Base-by-base conservation (phyloP, 1,139 yeast species). In the Debaryomycetaceae sp. region DNA sequence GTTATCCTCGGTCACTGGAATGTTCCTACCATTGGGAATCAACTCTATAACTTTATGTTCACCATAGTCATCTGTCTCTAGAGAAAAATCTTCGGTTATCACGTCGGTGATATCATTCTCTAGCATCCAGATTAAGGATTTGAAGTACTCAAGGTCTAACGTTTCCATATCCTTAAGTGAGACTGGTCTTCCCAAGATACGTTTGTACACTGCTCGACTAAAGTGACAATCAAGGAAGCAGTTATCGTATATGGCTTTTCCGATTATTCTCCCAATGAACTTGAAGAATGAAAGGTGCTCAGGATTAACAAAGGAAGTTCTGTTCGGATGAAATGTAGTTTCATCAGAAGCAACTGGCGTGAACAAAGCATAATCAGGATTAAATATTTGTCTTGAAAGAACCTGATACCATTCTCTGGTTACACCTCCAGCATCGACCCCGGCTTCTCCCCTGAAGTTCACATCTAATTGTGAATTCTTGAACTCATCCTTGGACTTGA, bases 381-480 rank as follows among this genome's bases (percentile, higher is more conserved):
- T 91, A 67, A 93, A 90, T 88, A 95, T 91, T 64, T 93, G 98
- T 49, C 97, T 75, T 0, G 97, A 85, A 46, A 95, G 68, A 7
- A 91, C 96, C 61, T 90, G 98, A 59, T 85, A 91, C 99, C 99
- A 95, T 63, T 95, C 99, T 58, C 99, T 76, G 0, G 97, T 89
- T 22, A 95, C 85, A 42, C 99, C 99, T 55, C 99, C 99, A 3
- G 97, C 99, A 73, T 95, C 99, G 42, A 93, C 88, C 54, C 99
- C 99, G 47, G 87, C 87, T 62, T 95, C 99, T 4, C 96, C 97
- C 54, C 84, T 85, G 69, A 95, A 95, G 31, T 78, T 78, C 38
- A 95, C 83, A 45, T 87, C 93, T 53, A 93, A 70, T 51, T 85
- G 83, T 5, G 93, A 79, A 43, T 80, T 76, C 56, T 84, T 81